Evolutionary conservation across 345 rosid genomes (phyloP).

Genomic region (Eucalyptus cloeziana): DNA sequence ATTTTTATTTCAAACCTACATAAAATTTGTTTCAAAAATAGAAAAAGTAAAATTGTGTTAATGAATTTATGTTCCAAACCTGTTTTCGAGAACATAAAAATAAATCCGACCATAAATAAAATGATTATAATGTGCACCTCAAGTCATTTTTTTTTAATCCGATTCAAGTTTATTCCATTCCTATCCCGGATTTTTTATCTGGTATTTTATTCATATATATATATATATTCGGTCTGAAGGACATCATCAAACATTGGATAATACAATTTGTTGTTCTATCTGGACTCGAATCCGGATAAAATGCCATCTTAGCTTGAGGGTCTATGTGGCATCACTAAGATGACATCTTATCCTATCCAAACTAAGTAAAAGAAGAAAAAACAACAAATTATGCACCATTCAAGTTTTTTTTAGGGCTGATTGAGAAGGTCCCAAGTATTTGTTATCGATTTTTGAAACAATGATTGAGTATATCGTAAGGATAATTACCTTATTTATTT

Average conservation of each 20-base stretch:
- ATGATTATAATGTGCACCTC: too few relatives aligned
- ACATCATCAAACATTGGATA: too few relatives aligned
- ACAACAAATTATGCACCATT: not conserved
- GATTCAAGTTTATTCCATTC: too few relatives aligned
- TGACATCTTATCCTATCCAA: not conserved
- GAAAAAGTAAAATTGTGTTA: too few relatives aligned
- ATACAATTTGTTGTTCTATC: too few relatives aligned
- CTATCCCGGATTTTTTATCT: rapidly evolving
- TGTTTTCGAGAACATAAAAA: rapidly evolving
- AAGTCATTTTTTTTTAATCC: too few relatives aligned
- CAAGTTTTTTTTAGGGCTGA: not conserved
- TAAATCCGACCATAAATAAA: too few relatives aligned
- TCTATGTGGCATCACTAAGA: not conserved
- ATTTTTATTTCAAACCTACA: too few relatives aligned
- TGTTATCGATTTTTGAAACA: not conserved
- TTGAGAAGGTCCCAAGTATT: not conserved
- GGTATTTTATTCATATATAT: not conserved
- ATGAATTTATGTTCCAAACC: rapidly evolving
- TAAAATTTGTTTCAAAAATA: too few relatives aligned
- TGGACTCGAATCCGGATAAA: too few relatives aligned
- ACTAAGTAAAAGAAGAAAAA: not conserved
- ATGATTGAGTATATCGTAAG: not conserved
- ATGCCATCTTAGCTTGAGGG: not conserved
- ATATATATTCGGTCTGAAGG: constrained; percentile 1
- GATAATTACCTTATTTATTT: not conserved